phyloP scores from a whole-genome alignment of 2,329 filamentous ascomycete species.

The Coniochaeta sp. region DNA sequence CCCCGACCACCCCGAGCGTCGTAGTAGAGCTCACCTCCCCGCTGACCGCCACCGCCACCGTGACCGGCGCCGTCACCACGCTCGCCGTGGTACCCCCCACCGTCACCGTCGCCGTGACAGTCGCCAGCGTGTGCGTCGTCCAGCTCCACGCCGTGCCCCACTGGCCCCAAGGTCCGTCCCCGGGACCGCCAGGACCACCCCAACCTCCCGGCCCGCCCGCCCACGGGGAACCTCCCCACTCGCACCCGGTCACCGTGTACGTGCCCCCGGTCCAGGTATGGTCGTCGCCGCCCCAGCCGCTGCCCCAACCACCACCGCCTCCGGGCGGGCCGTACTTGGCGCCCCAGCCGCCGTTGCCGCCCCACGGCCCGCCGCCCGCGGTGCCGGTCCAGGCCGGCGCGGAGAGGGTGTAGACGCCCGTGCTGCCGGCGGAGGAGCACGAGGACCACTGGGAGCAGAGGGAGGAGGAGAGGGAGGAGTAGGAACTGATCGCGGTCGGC shows the following conservation, averaged over 20 bases:
- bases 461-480: slow-evolving; percentile 26
- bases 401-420: slow-evolving; percentile 31
- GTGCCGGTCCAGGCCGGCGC: slow-evolving; percentile 18
- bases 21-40: slow-evolving; percentile 22
- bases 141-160: slow-evolving; percentile 34
- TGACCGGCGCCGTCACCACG: slow-evolving; percentile 15
- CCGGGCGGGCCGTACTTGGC: too few relatives aligned
- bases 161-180: slow-evolving; percentile 26
- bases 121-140: slow-evolving; percentile 21
- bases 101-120: slow-evolving; percentile 26
- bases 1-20: slow-evolving; percentile 12
- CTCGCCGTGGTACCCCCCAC: slow-evolving; percentile 12
- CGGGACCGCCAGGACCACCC: slow-evolving; percentile 22
- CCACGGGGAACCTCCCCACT: slow-evolving; percentile 32
- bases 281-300: slow-evolving; percentile 10
- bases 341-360: slow-evolving; percentile 3
- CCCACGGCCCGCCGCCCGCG: slow-evolving; percentile 1
- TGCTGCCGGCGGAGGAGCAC: slow-evolving; percentile 29
- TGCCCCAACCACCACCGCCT: too few relatives aligned
- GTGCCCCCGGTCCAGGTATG: slow-evolving; percentile 28
- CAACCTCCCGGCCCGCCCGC: slow-evolving; percentile 29
- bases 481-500: slow-evolving; percentile 20
- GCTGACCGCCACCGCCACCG: slow-evolving; percentile 21
- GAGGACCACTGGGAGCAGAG: slow-evolving; percentile 31
- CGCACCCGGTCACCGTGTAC: slow-evolving; percentile 34